A percentile compares a stretch with the other conserved stretches of the same genome.
Conservation (phyloP, 805 yeast genomes). For the Citeromyces nyonsensis region DNA sequence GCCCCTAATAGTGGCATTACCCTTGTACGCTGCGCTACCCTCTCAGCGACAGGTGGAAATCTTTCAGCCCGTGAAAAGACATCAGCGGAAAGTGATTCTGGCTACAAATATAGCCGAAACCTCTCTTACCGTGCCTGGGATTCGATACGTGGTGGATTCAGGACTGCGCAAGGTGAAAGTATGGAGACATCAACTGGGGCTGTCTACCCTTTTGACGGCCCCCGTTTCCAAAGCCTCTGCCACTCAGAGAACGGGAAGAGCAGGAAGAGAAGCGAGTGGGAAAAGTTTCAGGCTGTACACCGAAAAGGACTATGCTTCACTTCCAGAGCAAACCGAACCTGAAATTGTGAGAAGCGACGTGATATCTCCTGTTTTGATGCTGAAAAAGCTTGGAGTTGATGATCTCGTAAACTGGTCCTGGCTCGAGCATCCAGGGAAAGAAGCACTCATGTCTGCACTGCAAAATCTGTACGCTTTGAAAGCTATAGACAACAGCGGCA, state of each 20-base stretch:
- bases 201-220: slow-evolving; percentile 83
- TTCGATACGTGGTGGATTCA: slow-evolving; percentile 81
- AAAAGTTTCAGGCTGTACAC: slow-evolving; percentile 77
- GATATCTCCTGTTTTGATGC: slow-evolving; percentile 67
- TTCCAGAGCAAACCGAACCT: slow-evolving; percentile 78
- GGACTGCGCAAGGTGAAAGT: slow-evolving; percentile 90
- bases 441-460: slow-evolving; percentile 61
- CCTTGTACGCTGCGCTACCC: slow-evolving; percentile 88
- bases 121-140: slow-evolving; percentile 90
- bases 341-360: slow-evolving; percentile 84
- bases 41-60: slow-evolving; percentile 71
- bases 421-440: slow-evolving; percentile 82
- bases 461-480: slow-evolving; percentile 63
- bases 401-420: slow-evolving; percentile 83
- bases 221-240: slow-evolving; percentile 94
- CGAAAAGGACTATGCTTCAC: slow-evolving; percentile 46
- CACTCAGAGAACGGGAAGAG: slow-evolving; percentile 92
- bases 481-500: slow-evolving; percentile 67
- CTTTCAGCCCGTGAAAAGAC: slow-evolving; percentile 48
- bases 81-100: slow-evolving; percentile 70
- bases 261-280: slow-evolving; percentile 96
- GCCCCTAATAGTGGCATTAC: slow-evolving; percentile 63
- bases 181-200: slow-evolving; percentile 85
- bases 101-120: slow-evolving; percentile 98
- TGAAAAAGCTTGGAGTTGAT: slow-evolving; percentile 71